These are phyloP conservation scores for Chenopodium formosanum DNA, from an alignment of 148 eudicot species.

Conservation along the genomic window DNA sequence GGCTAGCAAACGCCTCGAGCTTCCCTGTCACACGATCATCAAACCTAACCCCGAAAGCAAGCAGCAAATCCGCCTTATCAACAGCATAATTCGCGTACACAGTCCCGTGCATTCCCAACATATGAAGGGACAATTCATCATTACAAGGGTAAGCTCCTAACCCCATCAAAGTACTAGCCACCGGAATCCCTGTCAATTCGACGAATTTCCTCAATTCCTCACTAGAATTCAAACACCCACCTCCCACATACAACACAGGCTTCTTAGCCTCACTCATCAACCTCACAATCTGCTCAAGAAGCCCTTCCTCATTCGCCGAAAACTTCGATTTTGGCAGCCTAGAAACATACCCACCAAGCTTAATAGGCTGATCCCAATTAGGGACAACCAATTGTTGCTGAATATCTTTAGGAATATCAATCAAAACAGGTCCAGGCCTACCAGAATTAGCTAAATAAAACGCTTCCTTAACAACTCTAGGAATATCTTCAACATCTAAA, in stretches of 20 bases:
- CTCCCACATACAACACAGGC: conserved; percentile 84
- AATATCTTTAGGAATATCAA: conserved; percentile 87
- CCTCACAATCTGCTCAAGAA: conserved; percentile 71
- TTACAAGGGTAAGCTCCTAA: conserved; percentile 63
- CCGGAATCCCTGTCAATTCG: conserved; percentile 73
- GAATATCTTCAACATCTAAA: conserved; percentile 77
- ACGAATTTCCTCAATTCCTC: conserved; percentile 71
- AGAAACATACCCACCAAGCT: conserved; percentile 58
- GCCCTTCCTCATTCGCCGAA: background rate
- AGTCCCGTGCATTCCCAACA: conserved; percentile 94
- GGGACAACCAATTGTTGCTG: conserved; percentile 83
- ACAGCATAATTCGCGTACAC: conserved; percentile 83
- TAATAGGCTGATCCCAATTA: conserved; percentile 61
- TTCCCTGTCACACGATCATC: conserved; percentile 91
- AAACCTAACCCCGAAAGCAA: conserved; percentile 88
- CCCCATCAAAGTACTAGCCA: conserved; percentile 89
- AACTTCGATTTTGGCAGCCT: conserved; percentile 60
- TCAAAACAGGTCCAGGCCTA: conserved; percentile 80
- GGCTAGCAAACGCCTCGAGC: conserved; percentile 82
- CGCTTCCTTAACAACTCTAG: conserved; percentile 77
- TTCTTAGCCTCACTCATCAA: conserved; percentile 57
- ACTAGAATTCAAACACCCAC: conserved; percentile 79
- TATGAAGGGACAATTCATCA: conserved; percentile 57
- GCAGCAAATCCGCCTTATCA: conserved; percentile 77
- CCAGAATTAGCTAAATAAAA: conserved; percentile 70